Evolutionary conservation across 1,284 basidiomycete species (phyloP), one percentile per base, ranked within the genome.

Genomic region (Chiua sp.): DNA sequence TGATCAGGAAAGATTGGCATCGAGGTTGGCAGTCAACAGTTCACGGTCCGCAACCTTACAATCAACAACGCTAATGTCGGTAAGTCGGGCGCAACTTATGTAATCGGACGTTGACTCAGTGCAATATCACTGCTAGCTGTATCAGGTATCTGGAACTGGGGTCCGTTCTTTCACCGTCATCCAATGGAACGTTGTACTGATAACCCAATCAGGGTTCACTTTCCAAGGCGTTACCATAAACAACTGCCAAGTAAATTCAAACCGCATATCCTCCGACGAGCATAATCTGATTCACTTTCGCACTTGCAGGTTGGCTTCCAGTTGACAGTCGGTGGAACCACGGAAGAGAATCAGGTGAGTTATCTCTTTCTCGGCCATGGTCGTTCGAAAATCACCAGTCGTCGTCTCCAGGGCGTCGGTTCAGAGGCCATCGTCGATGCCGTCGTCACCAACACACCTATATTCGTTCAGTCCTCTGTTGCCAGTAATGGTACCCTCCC

Each of bases 11-110:
- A 77, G 56, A 79, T 75, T 18, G 82, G 82, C 46, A 74, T 85
- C 30, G 71, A 75, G 64, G 78, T 85, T 37, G 83, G 83, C 33
- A 85, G 79, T 65, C 82, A 85, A 62, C 83, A 85, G 15, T 82
- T 83, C 65, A 85, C 83, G 2, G 80, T 84, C 54, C 81, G 83
- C 44, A 85, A 85, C 65, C 69, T 85, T 55, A 83, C 82, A 4
- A 72, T 85, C 61, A 83, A 79, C 61, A 81, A 82, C 61, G 80
- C 81, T 22, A 65, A 77, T 35, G 75, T 73, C 58, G 82, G 80
- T 78, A 64, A 65, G 65, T 62, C 51, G 33, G 18, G 7, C 3
- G 2, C 53, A 8, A 53, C 47, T 28, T 22, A 20, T 22, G 13
- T 32, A 35, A 13, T 22, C 20, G 10, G 33, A 39, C 2, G 20